Percentiles rank a stretch among this genome's conserved stretches.
These are phyloP conservation scores for Gossypium sturtianum DNA, from an alignment of 345 rosid genomes.

Conservation along the genomic window DNA sequence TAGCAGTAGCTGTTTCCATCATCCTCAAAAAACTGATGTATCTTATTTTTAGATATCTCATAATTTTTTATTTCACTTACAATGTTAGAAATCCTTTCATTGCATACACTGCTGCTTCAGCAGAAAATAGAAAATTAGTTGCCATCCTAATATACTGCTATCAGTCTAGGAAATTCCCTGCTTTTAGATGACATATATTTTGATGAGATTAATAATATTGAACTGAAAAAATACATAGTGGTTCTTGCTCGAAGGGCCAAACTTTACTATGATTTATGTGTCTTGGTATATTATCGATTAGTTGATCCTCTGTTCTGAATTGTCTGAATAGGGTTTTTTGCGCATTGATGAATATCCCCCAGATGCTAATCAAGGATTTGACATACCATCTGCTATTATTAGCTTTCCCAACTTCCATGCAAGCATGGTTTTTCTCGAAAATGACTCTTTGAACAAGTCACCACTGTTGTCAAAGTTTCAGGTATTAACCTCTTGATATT, in stretches of 20 bases:
- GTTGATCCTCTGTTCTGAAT: slow-evolving; percentile 20
- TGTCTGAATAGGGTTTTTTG: slow-evolving; percentile 63
- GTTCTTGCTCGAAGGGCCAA: slow-evolving; percentile 1
- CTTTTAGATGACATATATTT: background rate
- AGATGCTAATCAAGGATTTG: slow-evolving; percentile 97
- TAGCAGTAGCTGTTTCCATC: background rate
- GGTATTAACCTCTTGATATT: slow-evolving; percentile 32
- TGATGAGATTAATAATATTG: background rate
- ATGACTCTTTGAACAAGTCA: slow-evolving; percentile 27
- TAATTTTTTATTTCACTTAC: background rate
- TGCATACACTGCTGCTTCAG: background rate
- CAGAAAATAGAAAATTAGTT: background rate
- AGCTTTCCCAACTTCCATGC: slow-evolving; percentile 62
- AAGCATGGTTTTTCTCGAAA: slow-evolving; percentile 35
- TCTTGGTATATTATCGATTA: slow-evolving; percentile 4
- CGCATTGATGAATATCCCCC: slow-evolving; percentile 97
- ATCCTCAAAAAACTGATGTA: background rate
- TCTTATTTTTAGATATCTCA: background rate
- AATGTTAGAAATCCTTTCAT: background rate
- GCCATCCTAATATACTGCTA: background rate
- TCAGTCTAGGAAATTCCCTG: slow-evolving; percentile 6
- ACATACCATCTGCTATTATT: slow-evolving; percentile 88
- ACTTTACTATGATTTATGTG: slow-evolving; percentile 5
- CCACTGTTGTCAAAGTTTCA: slow-evolving; percentile 56
- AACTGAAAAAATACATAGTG: background rate